Evolutionary conservation across 2,329 filamentous ascomycete species (phyloP), one percentile per base, ranked within the genome.

Genomic region (Fusarium pininemorale): DNA sequence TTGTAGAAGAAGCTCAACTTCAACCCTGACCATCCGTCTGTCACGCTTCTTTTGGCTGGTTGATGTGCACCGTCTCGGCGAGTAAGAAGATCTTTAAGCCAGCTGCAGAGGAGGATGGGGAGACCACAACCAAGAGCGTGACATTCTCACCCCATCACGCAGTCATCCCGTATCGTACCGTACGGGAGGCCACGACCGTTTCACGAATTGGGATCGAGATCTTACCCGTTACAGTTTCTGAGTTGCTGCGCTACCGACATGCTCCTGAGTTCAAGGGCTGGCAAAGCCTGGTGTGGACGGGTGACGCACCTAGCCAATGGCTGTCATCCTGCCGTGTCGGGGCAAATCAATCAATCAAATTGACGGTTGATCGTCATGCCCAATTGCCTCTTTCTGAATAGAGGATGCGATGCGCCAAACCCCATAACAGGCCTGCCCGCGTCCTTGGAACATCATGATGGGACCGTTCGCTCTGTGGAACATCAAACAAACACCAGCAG

Each of bases 161-260:
- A 51, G 39, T 41, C 39, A 67, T 59, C 51, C 62, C 44, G 38
- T 48, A 50, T 38, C 45, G 14, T 54, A 50, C 39, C 55, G 63
- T 67, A 37, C 41, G 47, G 53, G 38, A 68, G 60, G 50, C 65
- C 63, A 47, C 24, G 51, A 74, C 71, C 53, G 71, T 72, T 75
- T 74, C 66, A 76, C 63, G 60, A 62, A 68, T 68, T 71, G 69
- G 75, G 75, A 79, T 79, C 77, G 78, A 79, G 78, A 79, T 79
- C 76, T 75, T 67, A 50, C 58, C 70, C 65, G 47, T 60, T 74
- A 62, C 54, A 67, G 66, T 67, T 50, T 55, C 60, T 57, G 48
- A 69, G 64, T 58, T 72, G 53, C 63, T 72, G 60, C 56, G 53
- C 59, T 74, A 48, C 71, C 35, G 53, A 59, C 69, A 64, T 67